A percentile compares a stretch with the other conserved stretches of the same genome.
Conservation (phyloP, 1,284 basidiomycete species). For the Singerocomus inundabilis region DNA sequence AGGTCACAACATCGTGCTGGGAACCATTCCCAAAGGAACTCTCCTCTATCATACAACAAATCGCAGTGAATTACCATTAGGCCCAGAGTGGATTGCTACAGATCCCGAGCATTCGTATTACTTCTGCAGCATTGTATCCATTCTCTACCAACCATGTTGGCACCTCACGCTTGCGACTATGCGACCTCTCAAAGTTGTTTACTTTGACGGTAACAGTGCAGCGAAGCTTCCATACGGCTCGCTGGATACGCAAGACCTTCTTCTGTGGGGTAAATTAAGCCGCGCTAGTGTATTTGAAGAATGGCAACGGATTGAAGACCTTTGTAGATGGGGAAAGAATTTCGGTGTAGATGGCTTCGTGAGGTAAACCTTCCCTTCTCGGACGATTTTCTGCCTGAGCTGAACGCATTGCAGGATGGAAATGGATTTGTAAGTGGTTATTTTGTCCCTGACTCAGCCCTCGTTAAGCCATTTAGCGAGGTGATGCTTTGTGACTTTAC, state of each 20-base stretch:
- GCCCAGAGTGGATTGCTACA: constrained; percentile 45
- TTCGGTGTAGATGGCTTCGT: constrained; percentile 40
- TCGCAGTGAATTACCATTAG: constrained; percentile 28
- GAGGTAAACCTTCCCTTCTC: constrained; percentile 25
- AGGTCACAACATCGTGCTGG: constrained; percentile 47
- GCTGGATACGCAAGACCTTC: constrained; percentile 44
- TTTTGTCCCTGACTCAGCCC: neutral
- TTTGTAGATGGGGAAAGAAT: constrained; percentile 39
- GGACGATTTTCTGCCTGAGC: neutral
- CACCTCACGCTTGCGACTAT: too few species aligned
- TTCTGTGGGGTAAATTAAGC: constrained; percentile 35
- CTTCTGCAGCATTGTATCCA: constrained; percentile 31
- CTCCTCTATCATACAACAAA: constrained; percentile 41
- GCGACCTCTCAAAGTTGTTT: too few species aligned
- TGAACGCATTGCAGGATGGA: constrained; percentile 40
- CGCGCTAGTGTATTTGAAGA: constrained; percentile 27
- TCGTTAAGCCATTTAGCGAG: constrained; percentile 38
- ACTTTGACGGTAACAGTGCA: too few species aligned
- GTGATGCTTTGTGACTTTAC: too few species aligned
- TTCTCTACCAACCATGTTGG: constrained; percentile 29
- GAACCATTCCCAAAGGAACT: constrained; percentile 39
- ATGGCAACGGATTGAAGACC: constrained; percentile 27
- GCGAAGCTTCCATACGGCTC: constrained; percentile 35
- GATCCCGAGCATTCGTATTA: too few species aligned
- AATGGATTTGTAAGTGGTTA: constrained; percentile 43